phyloP scores from a whole-genome alignment of 1,139 yeast species.

The Saccharomyces pastorianus region DNA sequence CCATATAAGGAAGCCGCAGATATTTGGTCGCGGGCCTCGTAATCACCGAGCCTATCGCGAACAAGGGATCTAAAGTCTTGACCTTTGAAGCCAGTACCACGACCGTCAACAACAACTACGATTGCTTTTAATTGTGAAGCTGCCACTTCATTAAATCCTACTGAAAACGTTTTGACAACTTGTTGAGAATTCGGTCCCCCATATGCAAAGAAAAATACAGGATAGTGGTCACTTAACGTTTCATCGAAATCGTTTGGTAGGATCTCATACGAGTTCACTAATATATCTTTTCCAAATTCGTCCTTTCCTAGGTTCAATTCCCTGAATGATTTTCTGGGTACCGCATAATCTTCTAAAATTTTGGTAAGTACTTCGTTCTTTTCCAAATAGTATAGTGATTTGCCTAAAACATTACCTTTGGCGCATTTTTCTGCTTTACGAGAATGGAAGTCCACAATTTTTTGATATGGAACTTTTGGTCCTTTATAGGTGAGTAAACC shows the following conservation, averaged over 20 bases:
- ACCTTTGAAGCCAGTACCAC: constrained; percentile 73
- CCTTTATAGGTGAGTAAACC: constrained; percentile 54
- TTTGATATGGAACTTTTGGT: constrained; percentile 60
- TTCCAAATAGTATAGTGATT: constrained; percentile 37
- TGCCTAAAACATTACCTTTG: constrained; percentile 25
- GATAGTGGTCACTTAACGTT: constrained; percentile 43
- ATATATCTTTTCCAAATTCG: constrained; percentile 36
- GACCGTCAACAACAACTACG: constrained; percentile 74
- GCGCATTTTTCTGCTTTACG: constrained; percentile 13
- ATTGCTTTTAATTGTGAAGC: constrained; percentile 63
- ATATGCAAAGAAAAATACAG: constrained; percentile 63
- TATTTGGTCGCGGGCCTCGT: constrained; percentile 65
- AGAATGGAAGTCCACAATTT: constrained; percentile 44
- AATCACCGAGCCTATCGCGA: constrained; percentile 56
- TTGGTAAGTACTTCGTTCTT: constrained; percentile 40
- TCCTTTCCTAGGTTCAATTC: constrained; percentile 45
- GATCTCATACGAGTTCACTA: constrained; percentile 53
- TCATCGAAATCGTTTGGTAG: constrained; percentile 56
- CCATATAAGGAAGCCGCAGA: constrained; percentile 58
- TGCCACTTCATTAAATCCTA: constrained; percentile 55
- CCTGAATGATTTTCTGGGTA: constrained; percentile 43
- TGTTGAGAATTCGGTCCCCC: constrained; percentile 81
- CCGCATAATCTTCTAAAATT: constrained; percentile 37
- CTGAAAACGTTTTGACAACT: constrained; percentile 46
- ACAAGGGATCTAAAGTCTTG: constrained; percentile 53